Percentiles rank a stretch among this genome's conserved stretches.
Conservation (phyloP, 805 yeast species). For the Saturnispora sanitii region DNA sequence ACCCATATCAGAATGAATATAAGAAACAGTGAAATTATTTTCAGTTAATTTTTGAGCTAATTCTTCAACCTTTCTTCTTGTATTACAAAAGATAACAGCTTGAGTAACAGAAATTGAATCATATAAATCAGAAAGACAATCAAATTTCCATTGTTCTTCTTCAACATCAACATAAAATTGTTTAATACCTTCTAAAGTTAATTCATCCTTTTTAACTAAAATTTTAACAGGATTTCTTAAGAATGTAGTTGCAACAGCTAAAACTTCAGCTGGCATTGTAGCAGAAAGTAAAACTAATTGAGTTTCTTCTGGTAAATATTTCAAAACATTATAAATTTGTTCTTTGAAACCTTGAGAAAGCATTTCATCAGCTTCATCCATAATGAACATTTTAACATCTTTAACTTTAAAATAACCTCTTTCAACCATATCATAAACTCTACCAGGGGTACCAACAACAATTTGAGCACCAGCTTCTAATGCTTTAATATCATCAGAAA, state of each 20-base stretch:
- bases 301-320: conserved; percentile 74
- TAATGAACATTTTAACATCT: conserved; percentile 82
- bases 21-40: conserved; percentile 80
- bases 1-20: conserved; percentile 94
- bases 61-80: conserved; percentile 89
- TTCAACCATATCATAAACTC: conserved; percentile 93
- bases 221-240: conserved; percentile 93
- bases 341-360: conserved; percentile 88
- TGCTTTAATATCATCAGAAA: conserved; percentile 79
- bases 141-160: conserved; percentile 89
- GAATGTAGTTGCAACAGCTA: conserved; percentile 84
- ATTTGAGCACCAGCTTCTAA: conserved; percentile 82
- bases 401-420: conserved; percentile 76
- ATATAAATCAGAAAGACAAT: conserved; percentile 87
- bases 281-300: conserved; percentile 95
- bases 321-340: conserved; percentile 89
- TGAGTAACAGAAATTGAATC: conserved; percentile 94
- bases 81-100: conserved; percentile 96
- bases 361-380: conserved; percentile 98
- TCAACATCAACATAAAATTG: conserved; percentile 88
- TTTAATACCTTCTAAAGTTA: conserved; percentile 90
- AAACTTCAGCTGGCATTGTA: conserved; percentile 86
- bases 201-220: conserved; percentile 89
- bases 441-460: conserved; percentile 97
- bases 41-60: conserved; percentile 64